Evolutionary conservation across 1,139 yeast genomes (phyloP).

Genomic region (Pichia sp.): DNA sequence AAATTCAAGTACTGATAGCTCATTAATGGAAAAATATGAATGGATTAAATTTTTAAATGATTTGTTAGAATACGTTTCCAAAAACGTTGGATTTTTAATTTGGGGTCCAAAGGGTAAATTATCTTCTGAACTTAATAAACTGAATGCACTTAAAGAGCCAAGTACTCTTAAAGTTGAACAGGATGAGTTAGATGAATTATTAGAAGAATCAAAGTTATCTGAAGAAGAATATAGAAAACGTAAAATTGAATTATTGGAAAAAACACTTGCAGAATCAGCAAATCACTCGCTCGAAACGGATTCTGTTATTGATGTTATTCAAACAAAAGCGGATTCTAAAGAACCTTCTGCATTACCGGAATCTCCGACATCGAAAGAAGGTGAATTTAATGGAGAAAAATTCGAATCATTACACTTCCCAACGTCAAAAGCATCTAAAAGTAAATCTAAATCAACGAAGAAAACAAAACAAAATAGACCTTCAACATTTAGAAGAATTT

Average conservation of each 20-base stretch:
- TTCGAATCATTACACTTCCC: background rate
- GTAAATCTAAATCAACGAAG: constrained; percentile 9
- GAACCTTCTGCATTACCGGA: background rate
- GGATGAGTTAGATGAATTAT: background rate
- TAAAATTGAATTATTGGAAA: background rate
- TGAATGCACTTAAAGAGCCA: constrained; percentile 6
- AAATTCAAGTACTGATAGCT: constrained; percentile 41
- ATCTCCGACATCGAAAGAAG: constrained; percentile 1
- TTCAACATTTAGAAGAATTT: constrained; percentile 49
- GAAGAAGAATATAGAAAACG: constrained; percentile 1
- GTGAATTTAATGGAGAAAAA: background rate
- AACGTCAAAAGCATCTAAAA: background rate
- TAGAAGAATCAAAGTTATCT: background rate
- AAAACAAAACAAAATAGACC: constrained; percentile 25
- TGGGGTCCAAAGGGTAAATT: constrained; percentile 59
- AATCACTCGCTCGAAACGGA: too few species aligned
- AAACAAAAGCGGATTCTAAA: background rate
- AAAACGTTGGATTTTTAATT: constrained; percentile 62
- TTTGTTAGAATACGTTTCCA: constrained; percentile 68
- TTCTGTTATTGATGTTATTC: background rate
- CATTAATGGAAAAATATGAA: constrained; percentile 54
- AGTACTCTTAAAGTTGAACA: constrained; percentile 1
- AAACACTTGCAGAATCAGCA: background rate
- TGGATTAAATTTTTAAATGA: constrained; percentile 73
- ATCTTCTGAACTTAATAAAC: constrained; percentile 22